Base-by-base conservation (phyloP, 441 rosid genomes). In the Erodium texanum region DNA sequence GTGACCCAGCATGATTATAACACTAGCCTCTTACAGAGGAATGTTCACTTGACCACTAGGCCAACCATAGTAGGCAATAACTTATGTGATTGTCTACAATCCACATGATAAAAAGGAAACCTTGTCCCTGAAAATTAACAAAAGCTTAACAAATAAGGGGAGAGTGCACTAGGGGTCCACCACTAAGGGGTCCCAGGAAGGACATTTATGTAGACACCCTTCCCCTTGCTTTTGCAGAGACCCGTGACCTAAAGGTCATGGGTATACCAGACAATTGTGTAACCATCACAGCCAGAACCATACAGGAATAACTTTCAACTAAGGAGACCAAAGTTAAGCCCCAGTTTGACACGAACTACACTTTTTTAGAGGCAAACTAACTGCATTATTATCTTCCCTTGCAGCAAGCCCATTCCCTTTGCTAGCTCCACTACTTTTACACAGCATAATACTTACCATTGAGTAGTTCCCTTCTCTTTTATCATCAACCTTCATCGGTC, bases 11-110 rank as follows among this genome's bases (percentile, higher is more conserved):
- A 48, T 0, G 19, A 16, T 18, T 16, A 0, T 20, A 5, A 50
- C 8, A 50, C 58, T 50, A 6, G 18, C 58, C 20, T 50, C 20
- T 50, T 50, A 50, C 7, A n/a, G 58, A 9, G 8, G 58, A 50
- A 50, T 50, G 58, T 22, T 50, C 58, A 5, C 58, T 50, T 41
- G 48, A 41, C 48, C 48, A 41, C 48, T 41, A 41, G 15, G 48
- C 15, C 48, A 41, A 41, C 48, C 48, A 10, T 41, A 41, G 48
- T 41, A n/a, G 58, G 56, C 7, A 20, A 59, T 24, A 23, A 61
- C 34, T 61, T 61, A 61, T 61, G 64, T 61, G 64, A 34, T 20
- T 61, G 64, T 61, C 32, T 24, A 61, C 64, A 23, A 24, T 61
- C 64, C 64, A 61, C 64, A 10, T 61, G 64, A 61, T 61, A 19